phyloP scores from a whole-genome alignment of 1,284 basidiomycete genomes.

The Ustilago cynodontis region DNA sequence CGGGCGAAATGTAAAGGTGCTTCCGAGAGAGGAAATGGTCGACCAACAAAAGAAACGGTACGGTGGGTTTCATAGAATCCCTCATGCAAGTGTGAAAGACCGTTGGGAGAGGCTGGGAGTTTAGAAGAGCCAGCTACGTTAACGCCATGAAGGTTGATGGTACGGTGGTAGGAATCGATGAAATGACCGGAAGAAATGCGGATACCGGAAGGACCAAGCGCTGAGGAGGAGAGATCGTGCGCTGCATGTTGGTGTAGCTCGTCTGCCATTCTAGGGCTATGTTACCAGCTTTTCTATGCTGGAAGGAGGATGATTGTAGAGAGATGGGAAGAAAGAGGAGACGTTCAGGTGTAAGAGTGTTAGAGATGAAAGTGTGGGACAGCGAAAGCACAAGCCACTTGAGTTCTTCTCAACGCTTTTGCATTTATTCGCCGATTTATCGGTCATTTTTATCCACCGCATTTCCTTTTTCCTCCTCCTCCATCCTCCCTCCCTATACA shows the following conservation, averaged over 20 bases:
- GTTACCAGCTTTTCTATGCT: not conserved
- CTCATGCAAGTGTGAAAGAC: slow-evolving; percentile 48
- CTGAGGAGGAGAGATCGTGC: slow-evolving; percentile 49
- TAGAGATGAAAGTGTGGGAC: not conserved
- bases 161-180: slow-evolving; percentile 64
- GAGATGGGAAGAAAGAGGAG: not conserved
- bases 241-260: slow-evolving; percentile 46
- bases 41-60: slow-evolving; percentile 68
- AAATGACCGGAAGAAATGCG: slow-evolving; percentile 56
- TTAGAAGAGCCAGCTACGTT: slow-evolving; percentile 71
- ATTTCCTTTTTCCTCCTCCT: not conserved
- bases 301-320: not conserved
- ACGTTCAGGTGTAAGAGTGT: not conserved
- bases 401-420: not conserved
- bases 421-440: slow-evolving; percentile 14
- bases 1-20: slow-evolving; percentile 66
- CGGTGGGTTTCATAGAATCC: slow-evolving; percentile 66
- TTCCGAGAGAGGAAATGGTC: slow-evolving; percentile 70
- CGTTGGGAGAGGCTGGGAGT: slow-evolving; percentile 55
- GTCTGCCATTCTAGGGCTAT: slow-evolving; percentile 12
- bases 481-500: not conserved
- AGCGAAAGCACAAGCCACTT: slow-evolving; percentile 11
- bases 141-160: slow-evolving; percentile 69
- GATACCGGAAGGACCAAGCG: slow-evolving; percentile 46
- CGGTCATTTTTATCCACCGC: not conserved